Conservation (phyloP, 768 basidiomycete genomes). For the Mycena indigotica region DNA sequence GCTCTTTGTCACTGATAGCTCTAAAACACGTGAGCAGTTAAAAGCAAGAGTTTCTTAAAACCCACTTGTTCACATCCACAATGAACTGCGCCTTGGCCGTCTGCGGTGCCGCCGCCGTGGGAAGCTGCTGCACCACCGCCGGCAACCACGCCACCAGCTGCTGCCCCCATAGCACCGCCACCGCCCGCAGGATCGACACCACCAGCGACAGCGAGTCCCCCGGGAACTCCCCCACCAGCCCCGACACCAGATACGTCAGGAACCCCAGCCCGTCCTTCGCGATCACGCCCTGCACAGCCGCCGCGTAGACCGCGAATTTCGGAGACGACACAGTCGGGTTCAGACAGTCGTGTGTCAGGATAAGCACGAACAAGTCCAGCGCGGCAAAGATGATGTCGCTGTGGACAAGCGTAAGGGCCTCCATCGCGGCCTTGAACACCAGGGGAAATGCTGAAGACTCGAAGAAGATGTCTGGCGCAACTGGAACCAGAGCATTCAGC, state of each 20-base stretch:
- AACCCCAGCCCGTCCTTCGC: conserved; percentile 75
- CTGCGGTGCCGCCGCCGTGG: conserved; percentile 58
- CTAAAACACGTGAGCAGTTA: conserved; percentile 49
- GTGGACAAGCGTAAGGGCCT: conserved; percentile 80
- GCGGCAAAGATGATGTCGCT: conserved; percentile 80
- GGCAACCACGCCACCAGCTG: conserved; percentile 77
- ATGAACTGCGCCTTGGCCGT: conserved; percentile 74
- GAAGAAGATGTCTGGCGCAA: conserved; percentile 77
- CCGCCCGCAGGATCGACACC: conserved; percentile 73
- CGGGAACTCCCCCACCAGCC: conserved; percentile 85
- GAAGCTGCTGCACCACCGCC: conserved; percentile 69
- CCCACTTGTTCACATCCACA: conserved; percentile 73
- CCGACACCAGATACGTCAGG: conserved; percentile 66
- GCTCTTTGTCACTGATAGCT: conserved; percentile 62
- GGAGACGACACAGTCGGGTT: conserved; percentile 40
- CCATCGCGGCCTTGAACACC: conserved; percentile 75
- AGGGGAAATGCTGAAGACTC: conserved; percentile 74
- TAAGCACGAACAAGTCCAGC: conserved; percentile 75
- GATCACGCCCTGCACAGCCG: conserved; percentile 61
- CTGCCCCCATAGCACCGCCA: conserved; percentile 66
- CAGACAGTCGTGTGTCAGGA: conserved; percentile 77
- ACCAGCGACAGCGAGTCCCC: conserved; percentile 78
- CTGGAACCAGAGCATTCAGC: conserved; percentile 65
- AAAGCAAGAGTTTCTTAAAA: conserved; percentile 25
- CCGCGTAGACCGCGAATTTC: conserved; percentile 63